These are phyloP conservation scores for Phytopythium litorale DNA, from an alignment of 352 stramenopile genomes.

Conservation along the genomic window DNA sequence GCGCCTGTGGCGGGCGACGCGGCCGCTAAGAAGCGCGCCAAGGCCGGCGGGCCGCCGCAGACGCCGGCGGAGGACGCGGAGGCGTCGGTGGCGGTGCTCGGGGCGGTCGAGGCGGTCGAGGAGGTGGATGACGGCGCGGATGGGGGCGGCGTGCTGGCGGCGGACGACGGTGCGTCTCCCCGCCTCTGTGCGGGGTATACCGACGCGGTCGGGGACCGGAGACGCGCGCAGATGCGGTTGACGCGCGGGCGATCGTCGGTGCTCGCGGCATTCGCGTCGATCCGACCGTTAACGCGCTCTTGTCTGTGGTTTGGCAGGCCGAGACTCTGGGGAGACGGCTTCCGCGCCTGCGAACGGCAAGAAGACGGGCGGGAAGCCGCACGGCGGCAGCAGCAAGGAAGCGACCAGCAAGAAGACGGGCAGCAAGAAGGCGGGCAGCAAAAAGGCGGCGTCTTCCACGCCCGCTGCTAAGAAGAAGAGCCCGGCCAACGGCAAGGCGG, in stretches of 20 bases:
- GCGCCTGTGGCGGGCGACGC: background rate
- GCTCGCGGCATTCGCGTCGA: background rate
- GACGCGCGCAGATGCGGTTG: too few relatives aligned
- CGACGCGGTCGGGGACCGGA: background rate
- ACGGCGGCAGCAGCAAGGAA: background rate
- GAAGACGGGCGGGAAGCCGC: background rate
- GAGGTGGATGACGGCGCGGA: background rate
- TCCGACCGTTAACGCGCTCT: background rate
- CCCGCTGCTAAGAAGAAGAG: background rate
- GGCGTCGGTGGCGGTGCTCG: background rate
- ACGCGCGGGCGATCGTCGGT: too few relatives aligned
- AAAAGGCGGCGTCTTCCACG: background rate
- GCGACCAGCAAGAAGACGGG: background rate
- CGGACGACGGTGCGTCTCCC: background rate
- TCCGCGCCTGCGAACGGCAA: background rate
- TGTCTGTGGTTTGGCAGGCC: background rate
- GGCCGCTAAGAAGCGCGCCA: conserved; percentile 23
- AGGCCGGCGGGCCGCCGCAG: conserved; percentile 5
- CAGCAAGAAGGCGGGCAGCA: background rate
- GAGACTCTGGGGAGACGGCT: background rate
- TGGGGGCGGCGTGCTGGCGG: background rate
- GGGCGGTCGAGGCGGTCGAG: background rate
- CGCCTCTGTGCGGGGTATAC: background rate
- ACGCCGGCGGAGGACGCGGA: too few relatives aligned
- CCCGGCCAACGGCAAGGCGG: conserved; percentile 10